phyloP scores from a whole-genome alignment of 148 eudicot genomes.

The Dysphania ambrosioides region DNA sequence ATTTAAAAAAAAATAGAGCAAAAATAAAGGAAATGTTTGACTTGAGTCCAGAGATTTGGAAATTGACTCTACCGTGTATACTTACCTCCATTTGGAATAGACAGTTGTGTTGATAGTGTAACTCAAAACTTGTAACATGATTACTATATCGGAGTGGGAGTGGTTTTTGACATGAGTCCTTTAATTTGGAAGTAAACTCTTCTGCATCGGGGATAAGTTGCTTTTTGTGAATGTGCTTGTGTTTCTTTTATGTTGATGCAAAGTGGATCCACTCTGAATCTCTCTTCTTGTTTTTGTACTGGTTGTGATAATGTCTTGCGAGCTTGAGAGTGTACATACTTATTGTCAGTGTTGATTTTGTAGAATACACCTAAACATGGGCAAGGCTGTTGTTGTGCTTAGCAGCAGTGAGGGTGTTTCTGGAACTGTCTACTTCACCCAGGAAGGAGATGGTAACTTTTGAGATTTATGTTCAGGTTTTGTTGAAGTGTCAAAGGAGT shows the following conservation, averaged over 20 bases:
- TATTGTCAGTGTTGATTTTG: constrained; percentile 2
- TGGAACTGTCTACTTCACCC: constrained; percentile 71
- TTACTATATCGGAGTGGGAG: not conserved
- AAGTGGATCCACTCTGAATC: not conserved
- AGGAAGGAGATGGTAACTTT: constrained; percentile 77
- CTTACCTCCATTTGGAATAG: too few relatives aligned
- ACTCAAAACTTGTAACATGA: not conserved
- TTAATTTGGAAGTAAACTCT: not conserved
- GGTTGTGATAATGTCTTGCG: not conserved
- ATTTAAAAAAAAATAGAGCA: too few relatives aligned
- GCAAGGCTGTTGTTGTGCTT: constrained; percentile 86
- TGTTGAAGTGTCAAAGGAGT: not conserved
- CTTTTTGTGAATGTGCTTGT: not conserved
- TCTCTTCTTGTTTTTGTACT: not conserved
- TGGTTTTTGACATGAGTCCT: too few relatives aligned
- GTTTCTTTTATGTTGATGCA: not conserved
- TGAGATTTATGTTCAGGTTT: constrained; percentile 7
- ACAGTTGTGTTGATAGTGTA: not conserved
- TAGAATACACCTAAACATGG: constrained; percentile 78
- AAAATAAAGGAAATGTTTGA: too few relatives aligned
- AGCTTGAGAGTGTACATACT: not conserved
- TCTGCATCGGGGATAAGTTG: not conserved
- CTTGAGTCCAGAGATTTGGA: too few relatives aligned
- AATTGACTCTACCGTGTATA: too few relatives aligned
- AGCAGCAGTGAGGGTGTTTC: constrained; percentile 63